A percentile compares a stretch with the other conserved stretches of the same genome.
Conservation (phyloP, 768 basidiomycete species). For the Xerocomellus chrysenteron region DNA sequence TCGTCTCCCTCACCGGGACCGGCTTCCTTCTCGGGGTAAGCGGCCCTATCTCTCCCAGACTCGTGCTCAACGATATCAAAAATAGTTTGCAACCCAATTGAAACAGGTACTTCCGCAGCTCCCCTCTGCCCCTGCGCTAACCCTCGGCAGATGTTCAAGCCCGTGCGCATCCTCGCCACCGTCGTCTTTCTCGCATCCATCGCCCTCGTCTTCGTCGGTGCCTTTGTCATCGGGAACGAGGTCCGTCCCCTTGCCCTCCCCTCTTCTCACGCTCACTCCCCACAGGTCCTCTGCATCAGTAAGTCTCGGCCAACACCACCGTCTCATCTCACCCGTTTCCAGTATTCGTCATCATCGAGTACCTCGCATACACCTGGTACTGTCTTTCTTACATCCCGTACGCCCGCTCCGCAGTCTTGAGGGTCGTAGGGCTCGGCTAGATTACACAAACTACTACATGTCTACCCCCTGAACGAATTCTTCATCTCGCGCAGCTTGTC, state of each 20-base stretch:
- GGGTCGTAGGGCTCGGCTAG: conserved; percentile 50
- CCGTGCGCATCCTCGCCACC: conserved; percentile 81
- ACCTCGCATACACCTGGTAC: conserved; percentile 91
- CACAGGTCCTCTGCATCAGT: conserved; percentile 69
- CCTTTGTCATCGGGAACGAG: conserved; percentile 72
- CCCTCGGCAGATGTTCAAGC: conserved; percentile 83
- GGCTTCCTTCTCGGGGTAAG: conserved; percentile 89
- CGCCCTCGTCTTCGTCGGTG: conserved; percentile 79
- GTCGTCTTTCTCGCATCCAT: conserved; percentile 77
- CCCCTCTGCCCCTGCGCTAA: not conserved
- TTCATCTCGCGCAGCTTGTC: conserved; percentile 76
- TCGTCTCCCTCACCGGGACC: conserved; percentile 82
- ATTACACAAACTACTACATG: no score
- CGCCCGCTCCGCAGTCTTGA: conserved; percentile 72
- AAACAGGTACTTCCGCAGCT: conserved; percentile 57
- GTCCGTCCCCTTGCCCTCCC: conserved; percentile 40
- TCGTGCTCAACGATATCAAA: conserved; percentile 1
- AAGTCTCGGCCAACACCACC: conserved; percentile 8
- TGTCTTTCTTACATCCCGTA: conserved; percentile 89
- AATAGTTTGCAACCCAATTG: conserved; percentile 73
- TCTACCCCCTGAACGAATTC: conserved; percentile 67
- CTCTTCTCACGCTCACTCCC: not conserved
- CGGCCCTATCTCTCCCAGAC: not conserved
- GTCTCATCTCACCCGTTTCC: conserved; percentile 1
- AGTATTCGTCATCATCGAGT: conserved; percentile 92